Conservation (phyloP, 108 stramenopile species). For the Cyclotella choctawhatcheeana region DNA sequence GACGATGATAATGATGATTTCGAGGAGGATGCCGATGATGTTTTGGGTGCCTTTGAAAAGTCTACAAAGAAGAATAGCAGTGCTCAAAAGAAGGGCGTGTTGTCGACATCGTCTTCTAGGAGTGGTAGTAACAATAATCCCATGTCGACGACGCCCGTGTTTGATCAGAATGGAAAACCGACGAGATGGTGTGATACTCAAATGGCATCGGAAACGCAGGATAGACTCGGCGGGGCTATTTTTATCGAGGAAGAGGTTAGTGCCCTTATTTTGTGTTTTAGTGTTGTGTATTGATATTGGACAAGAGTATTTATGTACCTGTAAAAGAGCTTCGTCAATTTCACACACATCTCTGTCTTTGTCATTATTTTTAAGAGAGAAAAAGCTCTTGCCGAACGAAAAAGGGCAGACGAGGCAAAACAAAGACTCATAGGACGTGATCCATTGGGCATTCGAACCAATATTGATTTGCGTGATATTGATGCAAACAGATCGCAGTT, state of each 20-base stretch:
- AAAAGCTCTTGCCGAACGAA: slow-evolving; percentile 65
- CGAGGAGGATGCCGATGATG: slow-evolving; percentile 52
- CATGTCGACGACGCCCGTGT: background rate
- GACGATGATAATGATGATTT: slow-evolving; percentile 38
- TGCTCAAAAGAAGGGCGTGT: no score
- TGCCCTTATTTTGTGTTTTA: background rate
- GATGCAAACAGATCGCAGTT: slow-evolving; percentile 58
- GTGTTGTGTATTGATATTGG: no score
- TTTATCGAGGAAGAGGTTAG: slow-evolving; percentile 56
- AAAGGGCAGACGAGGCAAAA: slow-evolving; percentile 77
- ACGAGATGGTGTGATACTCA: slow-evolving; percentile 46
- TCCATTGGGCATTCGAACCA: slow-evolving; percentile 69
- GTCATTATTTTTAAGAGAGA: slow-evolving; percentile 20
- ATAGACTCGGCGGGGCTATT: slow-evolving; percentile 33
- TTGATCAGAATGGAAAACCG: slow-evolving; percentile 19
- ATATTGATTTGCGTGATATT: slow-evolving; percentile 69
- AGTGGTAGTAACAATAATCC: background rate
- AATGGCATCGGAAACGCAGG: slow-evolving; percentile 45
- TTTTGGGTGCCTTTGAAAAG: slow-evolving; percentile 46
- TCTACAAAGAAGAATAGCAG: slow-evolving; percentile 1
- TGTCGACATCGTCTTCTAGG: no score
- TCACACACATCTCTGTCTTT: no score
- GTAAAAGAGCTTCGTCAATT: no score
- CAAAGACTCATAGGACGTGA: slow-evolving; percentile 67
- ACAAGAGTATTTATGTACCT: no score